These are phyloP conservation scores for Amaranthus cruentus DNA, from an alignment of 148 eudicot species.

Conservation along the genomic window DNA sequence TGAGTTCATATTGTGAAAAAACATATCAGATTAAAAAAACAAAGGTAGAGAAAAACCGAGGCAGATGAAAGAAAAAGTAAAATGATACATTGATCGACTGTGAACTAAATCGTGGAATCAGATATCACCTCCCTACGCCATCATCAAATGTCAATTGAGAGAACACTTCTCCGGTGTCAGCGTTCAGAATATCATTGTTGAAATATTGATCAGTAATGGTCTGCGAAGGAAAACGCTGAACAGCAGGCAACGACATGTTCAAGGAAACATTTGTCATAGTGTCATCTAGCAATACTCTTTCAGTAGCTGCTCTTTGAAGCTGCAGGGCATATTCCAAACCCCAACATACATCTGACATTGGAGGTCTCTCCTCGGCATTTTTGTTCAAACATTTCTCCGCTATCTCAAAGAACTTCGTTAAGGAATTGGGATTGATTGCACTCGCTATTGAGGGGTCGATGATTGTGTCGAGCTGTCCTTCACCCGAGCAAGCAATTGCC, in stretches of 20 bases:
- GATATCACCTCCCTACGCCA: constrained; percentile 18
- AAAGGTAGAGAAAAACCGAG: too few species aligned
- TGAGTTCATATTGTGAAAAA: too few species aligned
- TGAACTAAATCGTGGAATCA: background rate
- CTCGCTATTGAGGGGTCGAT: constrained; percentile 42
- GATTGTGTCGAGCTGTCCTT: constrained; percentile 30
- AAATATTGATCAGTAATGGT: constrained; percentile 14
- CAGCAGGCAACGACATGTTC: constrained; percentile 23
- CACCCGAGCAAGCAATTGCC: constrained; percentile 30
- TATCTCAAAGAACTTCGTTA: constrained; percentile 39
- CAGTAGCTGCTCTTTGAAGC: constrained; percentile 29
- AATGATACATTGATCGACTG: background rate
- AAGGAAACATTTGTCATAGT: constrained; percentile 33
- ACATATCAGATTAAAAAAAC: too few species aligned
- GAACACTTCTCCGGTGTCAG: constrained; percentile 26
- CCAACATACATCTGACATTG: constrained; percentile 52
- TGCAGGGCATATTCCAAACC: constrained; percentile 46
- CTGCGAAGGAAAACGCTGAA: constrained; percentile 32
- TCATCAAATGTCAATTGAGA: constrained; percentile 32
- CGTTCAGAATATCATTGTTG: constrained; percentile 1
- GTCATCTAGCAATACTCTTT: constrained; percentile 26
- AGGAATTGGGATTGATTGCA: constrained; percentile 32
- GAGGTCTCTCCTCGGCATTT: constrained; percentile 35
- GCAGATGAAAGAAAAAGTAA: too few species aligned
- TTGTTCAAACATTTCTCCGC: constrained; percentile 40